Base-by-base conservation (phyloP, 768 basidiomycete genomes). In the Hericium rajendrae region DNA sequence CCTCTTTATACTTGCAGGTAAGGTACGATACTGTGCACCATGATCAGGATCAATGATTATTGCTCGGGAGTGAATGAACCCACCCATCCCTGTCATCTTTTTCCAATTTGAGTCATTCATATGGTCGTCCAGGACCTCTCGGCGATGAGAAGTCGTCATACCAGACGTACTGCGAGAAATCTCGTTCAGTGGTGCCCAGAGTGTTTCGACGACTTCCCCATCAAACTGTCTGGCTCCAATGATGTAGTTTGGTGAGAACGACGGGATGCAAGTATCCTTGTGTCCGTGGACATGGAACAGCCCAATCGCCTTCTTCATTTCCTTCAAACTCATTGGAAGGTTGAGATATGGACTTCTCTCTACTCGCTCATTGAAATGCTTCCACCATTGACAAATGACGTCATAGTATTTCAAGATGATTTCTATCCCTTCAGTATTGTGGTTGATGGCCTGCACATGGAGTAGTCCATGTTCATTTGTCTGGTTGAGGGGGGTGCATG, bases 221-320 rank as follows among this genome's bases (percentile, higher is more conserved):
- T 57, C 56, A n/a, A 57, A 41, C 39, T 57, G 56, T 18, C 40
- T 3, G 20, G 24, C 39, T 2, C 56, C 56, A 18, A 41, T 24
- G 28, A 57, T 43, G n/a, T 41, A 57, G 26, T 28, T 41, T 9
- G 51, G 41, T 8, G 51, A 57, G 41, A 43, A 57, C 24, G 50
- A 40, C 18, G 56, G 38, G 0, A 57, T 41, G 18, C 56, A 57
- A 15, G 38, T 38, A 20, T 57, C 41, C 18, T 52, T 26, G 13
- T 57, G 56, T 2, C 56, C 56, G 41, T 57, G 56, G 18, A 57
- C 51, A 48, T 55, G 54, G 15, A 55, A 55, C 6, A 55, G 54
- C 2, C 54, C 54, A 6, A 55, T 55, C 9, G 16, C 41, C 13
- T 15, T 43, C 41, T 18, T 10, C 16, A 43, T 18, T 43, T 43